Evolutionary conservation across 768 basidiomycete species (phyloP).

Genomic region (Mycena indigotica): DNA sequence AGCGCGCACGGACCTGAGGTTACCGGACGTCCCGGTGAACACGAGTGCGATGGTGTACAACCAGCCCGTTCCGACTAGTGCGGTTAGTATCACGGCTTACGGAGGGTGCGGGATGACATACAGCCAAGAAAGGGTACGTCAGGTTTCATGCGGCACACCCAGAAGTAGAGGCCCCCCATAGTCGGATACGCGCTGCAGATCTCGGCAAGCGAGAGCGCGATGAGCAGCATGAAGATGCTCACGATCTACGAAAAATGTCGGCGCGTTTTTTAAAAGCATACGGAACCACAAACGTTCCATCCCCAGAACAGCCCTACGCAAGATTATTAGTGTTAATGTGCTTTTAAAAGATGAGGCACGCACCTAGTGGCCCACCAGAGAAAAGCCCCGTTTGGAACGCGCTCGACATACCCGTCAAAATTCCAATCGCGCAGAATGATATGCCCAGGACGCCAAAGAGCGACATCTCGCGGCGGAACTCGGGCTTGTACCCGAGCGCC

Average conservation of each 20-base stretch:
- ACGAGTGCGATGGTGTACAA: conserved; percentile 63
- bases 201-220: conserved; percentile 57
- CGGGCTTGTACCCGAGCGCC: conserved; percentile 56
- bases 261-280: neutral
- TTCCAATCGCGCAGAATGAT: conserved; percentile 62
- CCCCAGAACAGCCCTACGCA: conserved; percentile 54
- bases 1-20: conserved; percentile 43
- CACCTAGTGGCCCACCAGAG: conserved; percentile 57
- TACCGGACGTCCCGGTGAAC: conserved; percentile 61
- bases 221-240: conserved; percentile 56
- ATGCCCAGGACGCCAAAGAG: conserved; percentile 60
- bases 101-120: conserved; percentile 29
- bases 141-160: conserved; percentile 65
- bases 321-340: neutral
- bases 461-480: conserved; percentile 63
- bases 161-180: conserved; percentile 63
- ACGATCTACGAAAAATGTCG: conserved; percentile 50
- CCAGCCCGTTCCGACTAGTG: conserved; percentile 52
- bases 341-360: neutral
- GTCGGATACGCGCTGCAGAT: conserved; percentile 62
- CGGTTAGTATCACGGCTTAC: neutral
- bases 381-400: conserved; percentile 62
- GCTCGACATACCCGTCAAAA: conserved; percentile 61
- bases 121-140: conserved; percentile 55
- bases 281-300: conserved; percentile 48